These are phyloP conservation scores for Melastoma candidum DNA, from an alignment of 441 rosid genomes.

Conservation along the genomic window DNA sequence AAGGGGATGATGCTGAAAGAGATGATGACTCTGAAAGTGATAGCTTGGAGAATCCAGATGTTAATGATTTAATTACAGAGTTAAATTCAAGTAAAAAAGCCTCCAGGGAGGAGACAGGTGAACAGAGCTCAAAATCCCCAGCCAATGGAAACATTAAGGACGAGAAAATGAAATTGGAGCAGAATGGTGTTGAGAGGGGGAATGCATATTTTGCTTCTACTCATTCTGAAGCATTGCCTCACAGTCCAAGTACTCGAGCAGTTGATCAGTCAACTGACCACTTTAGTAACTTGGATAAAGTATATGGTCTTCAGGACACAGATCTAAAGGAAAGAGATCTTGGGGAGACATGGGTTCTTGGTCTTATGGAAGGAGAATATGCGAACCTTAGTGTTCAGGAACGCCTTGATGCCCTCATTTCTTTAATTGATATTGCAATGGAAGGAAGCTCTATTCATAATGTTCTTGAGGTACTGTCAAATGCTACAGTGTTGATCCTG, in stretches of 20 bases:
- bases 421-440: conserved; percentile 58
- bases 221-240: conserved; percentile 23
- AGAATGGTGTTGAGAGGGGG: conserved; percentile 23
- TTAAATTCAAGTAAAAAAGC: conserved; percentile 29
- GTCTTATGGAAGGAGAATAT: conserved; percentile 75
- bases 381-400: conserved; percentile 68
- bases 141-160: conserved; percentile 36
- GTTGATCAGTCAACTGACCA: conserved; percentile 24
- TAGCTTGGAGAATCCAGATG: conserved; percentile 63
- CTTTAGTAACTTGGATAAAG: conserved; percentile 24
- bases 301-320: conserved; percentile 33
- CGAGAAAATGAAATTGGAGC: conserved; percentile 24
- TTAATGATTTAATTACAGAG: conserved; percentile 65
- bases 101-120: conserved; percentile 11
- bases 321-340: conserved; percentile 66
- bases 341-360: conserved; percentile 79
- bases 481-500: conserved; percentile 13
- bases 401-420: conserved; percentile 67
- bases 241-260: conserved; percentile 21
- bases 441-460: conserved; percentile 67
- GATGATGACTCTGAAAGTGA: conserved; percentile 27
- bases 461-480: conserved; percentile 53
- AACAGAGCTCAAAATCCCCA: conserved; percentile 14
- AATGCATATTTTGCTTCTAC: conserved; percentile 22
- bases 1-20: conserved; percentile 80